phyloP scores from a whole-genome alignment of 2,329 filamentous ascomycete species.

The Daldinia sp. region DNA sequence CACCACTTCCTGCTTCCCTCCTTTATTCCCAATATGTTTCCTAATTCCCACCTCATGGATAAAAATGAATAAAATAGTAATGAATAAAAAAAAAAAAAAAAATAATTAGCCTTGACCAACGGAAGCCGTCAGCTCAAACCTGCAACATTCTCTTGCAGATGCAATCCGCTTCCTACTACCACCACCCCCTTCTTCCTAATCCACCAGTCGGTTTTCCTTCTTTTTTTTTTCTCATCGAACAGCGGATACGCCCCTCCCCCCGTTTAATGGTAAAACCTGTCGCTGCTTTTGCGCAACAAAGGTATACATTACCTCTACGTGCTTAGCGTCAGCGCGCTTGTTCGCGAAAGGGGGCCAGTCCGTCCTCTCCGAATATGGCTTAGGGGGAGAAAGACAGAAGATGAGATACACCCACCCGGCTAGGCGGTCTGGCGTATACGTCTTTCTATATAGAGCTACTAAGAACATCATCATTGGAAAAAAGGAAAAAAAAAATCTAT shows the following conservation, averaged over 20 bases:
- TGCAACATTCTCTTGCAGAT: slow-evolving; percentile 35
- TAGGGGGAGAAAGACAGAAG: slow-evolving; percentile 26
- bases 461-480: not conserved
- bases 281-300: slow-evolving; percentile 51
- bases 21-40: slow-evolving; percentile 3
- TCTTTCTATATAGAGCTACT: slow-evolving; percentile 20
- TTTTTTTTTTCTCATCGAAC: slow-evolving; percentile 36
- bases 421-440: slow-evolving; percentile 26
- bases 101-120: slow-evolving; percentile 37
- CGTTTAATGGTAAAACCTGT: slow-evolving; percentile 42
- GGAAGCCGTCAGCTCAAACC: slow-evolving; percentile 39
- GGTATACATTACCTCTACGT: slow-evolving; percentile 28
- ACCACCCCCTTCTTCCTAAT: slow-evolving; percentile 6
- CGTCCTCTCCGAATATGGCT: slow-evolving; percentile 35
- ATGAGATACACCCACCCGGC: slow-evolving; percentile 30
- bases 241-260: slow-evolving; percentile 19
- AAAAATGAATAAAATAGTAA: slow-evolving; percentile 13
- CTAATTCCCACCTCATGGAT: slow-evolving; percentile 9
- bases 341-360: slow-evolving; percentile 43
- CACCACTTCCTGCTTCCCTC: slow-evolving; percentile 34
- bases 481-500: not conserved
- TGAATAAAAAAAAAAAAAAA: not conserved
- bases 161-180: slow-evolving; percentile 39
- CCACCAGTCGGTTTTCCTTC: slow-evolving; percentile 13
- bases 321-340: slow-evolving; percentile 57